Evolutionary conservation across 306 rosid species (phyloP).

Genomic region (Quercus ilex): DNA sequence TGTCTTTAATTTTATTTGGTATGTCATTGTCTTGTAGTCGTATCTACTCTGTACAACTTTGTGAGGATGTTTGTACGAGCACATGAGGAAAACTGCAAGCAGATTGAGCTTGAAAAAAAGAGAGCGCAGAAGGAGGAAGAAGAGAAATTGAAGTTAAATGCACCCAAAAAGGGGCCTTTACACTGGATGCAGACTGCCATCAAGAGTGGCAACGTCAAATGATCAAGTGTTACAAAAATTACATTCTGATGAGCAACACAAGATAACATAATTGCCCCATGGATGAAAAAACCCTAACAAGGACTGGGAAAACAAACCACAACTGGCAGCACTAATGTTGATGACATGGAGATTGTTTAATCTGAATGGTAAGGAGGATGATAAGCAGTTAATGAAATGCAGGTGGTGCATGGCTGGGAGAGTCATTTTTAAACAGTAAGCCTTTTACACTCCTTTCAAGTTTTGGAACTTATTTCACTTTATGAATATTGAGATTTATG

Average conservation of each 20-base stretch:
- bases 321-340: constrained; percentile 8
- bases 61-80: constrained; percentile 70
- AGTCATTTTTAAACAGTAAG: constrained; percentile 16
- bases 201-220: constrained; percentile 44
- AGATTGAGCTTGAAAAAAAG: constrained; percentile 59
- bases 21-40: constrained; percentile 37
- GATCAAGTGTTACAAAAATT: constrained; percentile 9
- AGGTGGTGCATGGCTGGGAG: constrained; percentile 16
- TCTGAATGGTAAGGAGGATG: not conserved
- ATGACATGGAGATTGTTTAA: constrained; percentile 12
- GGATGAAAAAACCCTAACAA: constrained; percentile 15
- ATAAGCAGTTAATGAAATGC: not conserved
- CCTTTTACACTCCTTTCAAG: constrained; percentile 2
- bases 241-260: not conserved
- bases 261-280: not conserved
- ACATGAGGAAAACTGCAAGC: constrained; percentile 67
- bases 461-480: not conserved
- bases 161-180: constrained; percentile 45
- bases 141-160: constrained; percentile 45
- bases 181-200: constrained; percentile 38
- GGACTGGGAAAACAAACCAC: constrained; percentile 20
- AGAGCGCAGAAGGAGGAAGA: constrained; percentile 67
- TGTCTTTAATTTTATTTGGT: not conserved
- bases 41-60: constrained; percentile 66
- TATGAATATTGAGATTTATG: constrained; percentile 3